Evolutionary conservation across 2,329 filamentous ascomycete species (phyloP).

Genomic region (Trichophyton rubrum): DNA sequence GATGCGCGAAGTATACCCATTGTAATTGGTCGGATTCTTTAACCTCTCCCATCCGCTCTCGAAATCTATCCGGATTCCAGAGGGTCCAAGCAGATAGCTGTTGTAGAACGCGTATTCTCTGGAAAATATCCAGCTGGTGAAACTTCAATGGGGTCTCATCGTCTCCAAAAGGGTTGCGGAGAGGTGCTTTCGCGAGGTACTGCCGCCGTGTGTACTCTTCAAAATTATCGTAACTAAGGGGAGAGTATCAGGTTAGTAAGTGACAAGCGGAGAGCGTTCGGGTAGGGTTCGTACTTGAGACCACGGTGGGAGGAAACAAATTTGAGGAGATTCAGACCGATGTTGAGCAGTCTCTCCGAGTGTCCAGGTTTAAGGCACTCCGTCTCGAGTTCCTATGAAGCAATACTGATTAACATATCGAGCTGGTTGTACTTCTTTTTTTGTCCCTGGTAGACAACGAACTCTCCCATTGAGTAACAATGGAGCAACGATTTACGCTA

Average conservation of each 20-base stretch:
- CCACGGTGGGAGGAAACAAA: constrained; percentile 88
- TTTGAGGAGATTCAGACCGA: constrained; percentile 79
- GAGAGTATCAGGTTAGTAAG: not conserved
- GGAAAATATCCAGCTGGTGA: constrained; percentile 65
- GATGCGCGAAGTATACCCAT: constrained; percentile 53
- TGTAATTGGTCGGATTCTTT: constrained; percentile 67
- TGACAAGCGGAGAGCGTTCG: not conserved
- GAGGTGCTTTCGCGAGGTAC: constrained; percentile 66
- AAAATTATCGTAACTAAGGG: constrained; percentile 65
- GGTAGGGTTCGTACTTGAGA: constrained; percentile 54
- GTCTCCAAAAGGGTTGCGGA: constrained; percentile 69
- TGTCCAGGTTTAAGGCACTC: constrained; percentile 69
- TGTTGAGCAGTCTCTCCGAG: constrained; percentile 62
- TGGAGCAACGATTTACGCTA: not conserved
- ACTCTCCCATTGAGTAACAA: not conserved
- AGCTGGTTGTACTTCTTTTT: not conserved
- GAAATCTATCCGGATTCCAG: constrained; percentile 71
- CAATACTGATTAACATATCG: not conserved
- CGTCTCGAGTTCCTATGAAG: constrained; percentile 63
- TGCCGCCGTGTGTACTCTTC: constrained; percentile 88
- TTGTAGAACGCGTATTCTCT: constrained; percentile 67
- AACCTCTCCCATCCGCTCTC: constrained; percentile 73
- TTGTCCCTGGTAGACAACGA: not conserved
- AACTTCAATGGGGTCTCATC: constrained; percentile 64
- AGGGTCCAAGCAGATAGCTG: constrained; percentile 84